Evolutionary conservation across 441 rosid genomes (phyloP), one percentile per base, ranked within the genome.

Genomic region (Brassica balearica): DNA sequence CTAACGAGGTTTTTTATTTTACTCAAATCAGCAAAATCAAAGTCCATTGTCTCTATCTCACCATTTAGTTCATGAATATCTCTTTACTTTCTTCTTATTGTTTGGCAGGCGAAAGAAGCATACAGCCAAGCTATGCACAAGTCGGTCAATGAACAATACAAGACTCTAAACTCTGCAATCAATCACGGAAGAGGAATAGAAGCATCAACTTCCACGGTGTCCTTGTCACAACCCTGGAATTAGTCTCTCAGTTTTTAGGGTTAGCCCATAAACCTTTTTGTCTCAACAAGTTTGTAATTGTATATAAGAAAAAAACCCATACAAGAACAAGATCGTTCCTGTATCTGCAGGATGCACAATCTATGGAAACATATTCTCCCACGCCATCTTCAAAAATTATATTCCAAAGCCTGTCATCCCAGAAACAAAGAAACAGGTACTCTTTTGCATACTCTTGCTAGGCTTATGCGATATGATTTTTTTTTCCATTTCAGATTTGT

Each of bases 141-240:
- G 14, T 88, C 93, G 32, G 96, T 92, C 38, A 74, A 62, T 11
- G 89, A 87, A 81, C 98, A 95, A 66, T 92, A 91, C 86, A 77
- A 82, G 63, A 88, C 83, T 61, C 88, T 95, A 48, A 82, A 86
- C 80, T 87, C 91, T 20, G 96, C 96, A 29, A 74, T 92, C 67
- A 84, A 86, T 68, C 86, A 88, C 7, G 85, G 86, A 74, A 85
- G 20, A 81, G 94, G 97, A 69, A 68, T 85, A 8, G 84, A 84
- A 66, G 93, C 94, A 77, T 91, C 97, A 76, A 90, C 76, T 68
- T 82, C 88, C 17, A 70, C 73, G 5, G 85, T 92, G 77, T 86
- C 92, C 25, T 81, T 95, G 81, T 91, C 97, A 69, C 98, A 91
- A 72, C 92, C 97, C 53, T 92, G 97, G 96, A 84, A 83, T 69